Percentiles rank a stretch among this genome's conserved stretches.
Conservation (phyloP, 306 rosid genomes). For the Sicyos baderoa region DNA sequence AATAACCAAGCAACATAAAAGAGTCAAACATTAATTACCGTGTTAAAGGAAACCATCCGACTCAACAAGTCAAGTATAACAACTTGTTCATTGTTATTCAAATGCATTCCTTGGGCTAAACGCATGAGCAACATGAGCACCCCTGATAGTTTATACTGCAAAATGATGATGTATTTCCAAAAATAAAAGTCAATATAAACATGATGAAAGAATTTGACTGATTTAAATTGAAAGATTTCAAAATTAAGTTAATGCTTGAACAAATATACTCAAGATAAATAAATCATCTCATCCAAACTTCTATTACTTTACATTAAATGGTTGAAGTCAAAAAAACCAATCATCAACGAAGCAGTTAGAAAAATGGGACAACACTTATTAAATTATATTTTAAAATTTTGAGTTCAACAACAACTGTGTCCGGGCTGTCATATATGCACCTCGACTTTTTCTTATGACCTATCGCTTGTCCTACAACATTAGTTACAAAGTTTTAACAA, state of each 20-base stretch:
- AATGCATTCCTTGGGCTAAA: slow-evolving; percentile 58
- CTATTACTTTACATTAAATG: not conserved
- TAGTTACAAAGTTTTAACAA: not conserved
- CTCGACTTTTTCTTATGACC: too few species aligned
- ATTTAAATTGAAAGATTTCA: not conserved
- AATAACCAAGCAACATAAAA: slow-evolving; percentile 20
- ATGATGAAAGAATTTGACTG: not conserved
- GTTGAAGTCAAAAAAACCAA: not conserved
- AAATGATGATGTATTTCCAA: slow-evolving; percentile 25
- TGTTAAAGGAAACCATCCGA: slow-evolving; percentile 68
- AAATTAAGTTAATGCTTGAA: not conserved
- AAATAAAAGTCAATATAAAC: slow-evolving; percentile 3
- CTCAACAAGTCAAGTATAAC: slow-evolving; percentile 69
- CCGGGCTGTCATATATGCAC: too few species aligned
- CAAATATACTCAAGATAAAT: not conserved
- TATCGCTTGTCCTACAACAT: not conserved
- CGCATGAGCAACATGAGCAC: slow-evolving; percentile 64
- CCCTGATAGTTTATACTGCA: slow-evolving; percentile 65
- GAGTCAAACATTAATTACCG: slow-evolving; percentile 42
- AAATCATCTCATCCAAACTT: not conserved
- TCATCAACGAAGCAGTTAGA: not conserved
- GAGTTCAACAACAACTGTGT: too few species aligned
- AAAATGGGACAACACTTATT: not conserved
- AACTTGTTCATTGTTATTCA: slow-evolving; percentile 53
- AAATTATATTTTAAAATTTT: not conserved